Conservation (phyloP, 148 eudicot genomes). For the Polygonum aviculare region DNA sequence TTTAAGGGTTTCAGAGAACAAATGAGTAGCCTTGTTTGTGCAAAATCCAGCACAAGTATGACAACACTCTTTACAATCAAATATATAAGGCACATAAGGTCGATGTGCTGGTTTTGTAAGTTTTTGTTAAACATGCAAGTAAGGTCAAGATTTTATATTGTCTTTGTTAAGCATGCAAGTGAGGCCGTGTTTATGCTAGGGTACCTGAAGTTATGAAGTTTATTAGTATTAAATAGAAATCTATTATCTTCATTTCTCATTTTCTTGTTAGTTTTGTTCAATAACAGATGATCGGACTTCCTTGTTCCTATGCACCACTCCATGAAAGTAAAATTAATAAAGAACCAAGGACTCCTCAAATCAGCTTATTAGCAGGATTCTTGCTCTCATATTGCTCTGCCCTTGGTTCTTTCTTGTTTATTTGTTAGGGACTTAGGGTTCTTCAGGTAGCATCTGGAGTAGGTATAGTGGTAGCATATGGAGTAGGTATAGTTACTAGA, state of each 20-base stretch:
- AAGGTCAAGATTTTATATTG: neutral
- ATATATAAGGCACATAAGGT: neutral
- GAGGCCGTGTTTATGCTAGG: neutral
- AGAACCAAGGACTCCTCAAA: too few species aligned
- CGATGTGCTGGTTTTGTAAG: neutral
- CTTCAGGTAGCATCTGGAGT: neutral
- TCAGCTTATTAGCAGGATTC: too few species aligned
- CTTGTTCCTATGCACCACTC: neutral
- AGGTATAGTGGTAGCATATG: neutral
- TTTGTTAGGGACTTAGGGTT: too few species aligned
- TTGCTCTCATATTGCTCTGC: too few species aligned
- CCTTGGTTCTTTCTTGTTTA: too few species aligned
- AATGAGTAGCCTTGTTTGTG: neutral
- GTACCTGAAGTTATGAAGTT: neutral
- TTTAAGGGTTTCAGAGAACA: neutral
- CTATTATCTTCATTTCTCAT: neutral
- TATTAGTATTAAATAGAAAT: neutral
- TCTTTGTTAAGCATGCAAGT: neutral
- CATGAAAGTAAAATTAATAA: neutral
- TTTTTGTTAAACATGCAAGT: neutral
- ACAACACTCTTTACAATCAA: neutral
- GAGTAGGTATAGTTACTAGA: neutral
- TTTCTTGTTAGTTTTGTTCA: neutral
- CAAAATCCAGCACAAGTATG: neutral
- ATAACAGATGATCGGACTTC: neutral